These are phyloP conservation scores for Macrophomina phaseolina DNA, from an alignment of 2,329 filamentous ascomycete genomes.

Conservation along the genomic window DNA sequence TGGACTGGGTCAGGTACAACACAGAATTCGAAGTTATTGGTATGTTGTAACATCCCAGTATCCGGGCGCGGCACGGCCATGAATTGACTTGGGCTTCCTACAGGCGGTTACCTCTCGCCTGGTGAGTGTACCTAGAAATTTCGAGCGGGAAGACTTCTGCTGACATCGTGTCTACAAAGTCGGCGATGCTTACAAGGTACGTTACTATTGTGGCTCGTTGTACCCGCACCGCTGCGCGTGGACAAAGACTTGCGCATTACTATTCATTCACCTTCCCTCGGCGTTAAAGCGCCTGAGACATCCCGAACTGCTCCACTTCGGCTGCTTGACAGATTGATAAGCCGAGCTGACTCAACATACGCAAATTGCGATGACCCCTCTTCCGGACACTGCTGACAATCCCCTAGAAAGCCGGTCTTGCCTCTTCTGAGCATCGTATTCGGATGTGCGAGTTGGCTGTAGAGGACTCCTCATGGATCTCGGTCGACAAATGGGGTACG, in stretches of 20 bases:
- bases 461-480: constrained; percentile 63
- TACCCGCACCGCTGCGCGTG: not conserved
- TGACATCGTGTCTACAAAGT: constrained; percentile 14
- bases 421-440: constrained; percentile 73
- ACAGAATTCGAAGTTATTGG: constrained; percentile 82
- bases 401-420: constrained; percentile 74
- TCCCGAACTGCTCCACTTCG: constrained; percentile 13
- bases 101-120: constrained; percentile 25
- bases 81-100: constrained; percentile 5
- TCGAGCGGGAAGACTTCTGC: not conserved
- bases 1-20: constrained; percentile 75
- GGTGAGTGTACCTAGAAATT: constrained; percentile 5
- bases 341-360: constrained; percentile 12
- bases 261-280: not conserved
- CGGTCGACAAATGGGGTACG: constrained; percentile 49
- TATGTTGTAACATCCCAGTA: constrained; percentile 61
- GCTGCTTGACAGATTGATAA: not conserved
- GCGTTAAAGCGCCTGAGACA: not conserved
- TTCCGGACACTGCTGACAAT: constrained; percentile 69
- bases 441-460: constrained; percentile 88
- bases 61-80: not conserved
- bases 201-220: not conserved
- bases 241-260: not conserved
- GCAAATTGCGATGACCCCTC: constrained; percentile 13
- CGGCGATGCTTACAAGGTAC: constrained; percentile 27